Evolutionary conservation across 768 basidiomycete species (phyloP).

Genomic region (Lactifluus pinguis): DNA sequence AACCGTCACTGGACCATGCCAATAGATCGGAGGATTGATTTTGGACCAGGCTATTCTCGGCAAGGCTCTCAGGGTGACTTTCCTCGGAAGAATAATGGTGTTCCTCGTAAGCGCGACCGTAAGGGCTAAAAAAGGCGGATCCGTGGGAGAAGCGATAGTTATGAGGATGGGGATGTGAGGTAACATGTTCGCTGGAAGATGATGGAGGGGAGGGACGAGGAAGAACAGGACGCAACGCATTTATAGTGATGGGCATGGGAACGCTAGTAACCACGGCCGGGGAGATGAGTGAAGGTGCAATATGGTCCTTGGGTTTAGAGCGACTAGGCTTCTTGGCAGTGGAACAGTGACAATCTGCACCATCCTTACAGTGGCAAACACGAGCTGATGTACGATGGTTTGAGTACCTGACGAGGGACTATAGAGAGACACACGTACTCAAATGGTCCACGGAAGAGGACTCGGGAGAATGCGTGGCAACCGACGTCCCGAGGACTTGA

Average conservation of each 20-base stretch:
- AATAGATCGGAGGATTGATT: slow-evolving; percentile 6
- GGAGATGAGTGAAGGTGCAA: not conserved
- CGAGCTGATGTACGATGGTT: not conserved
- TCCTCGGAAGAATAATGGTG: slow-evolving; percentile 31
- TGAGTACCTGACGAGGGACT: not conserved
- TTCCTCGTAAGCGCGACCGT: slow-evolving; percentile 53
- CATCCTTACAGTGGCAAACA: slow-evolving; percentile 31
- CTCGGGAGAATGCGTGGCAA: slow-evolving; percentile 38
- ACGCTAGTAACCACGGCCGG: slow-evolving; percentile 17
- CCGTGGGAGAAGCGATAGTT: slow-evolving; percentile 31
- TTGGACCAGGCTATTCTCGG: slow-evolving; percentile 3
- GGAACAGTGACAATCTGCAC: slow-evolving; percentile 11
- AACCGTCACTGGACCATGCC: slow-evolving; percentile 15
- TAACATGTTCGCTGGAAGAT: slow-evolving; percentile 35
- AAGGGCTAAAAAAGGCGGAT: slow-evolving; percentile 51
- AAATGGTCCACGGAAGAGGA: slow-evolving; percentile 53
- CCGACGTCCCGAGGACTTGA: slow-evolving; percentile 57
- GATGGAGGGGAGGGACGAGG: slow-evolving; percentile 39
- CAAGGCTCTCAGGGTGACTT: not conserved
- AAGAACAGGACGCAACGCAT: slow-evolving; percentile 51
- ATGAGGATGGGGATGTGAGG: slow-evolving; percentile 37
- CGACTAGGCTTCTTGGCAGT: slow-evolving; percentile 4
- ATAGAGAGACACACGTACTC: slow-evolving; percentile 15
- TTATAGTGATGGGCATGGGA: slow-evolving; percentile 13
- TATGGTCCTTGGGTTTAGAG: not conserved